Percentiles rank a stretch among this genome's conserved stretches.
phyloP scores from a whole-genome alignment of 176 grass and related monocot genomes.

The Secale cereale region DNA sequence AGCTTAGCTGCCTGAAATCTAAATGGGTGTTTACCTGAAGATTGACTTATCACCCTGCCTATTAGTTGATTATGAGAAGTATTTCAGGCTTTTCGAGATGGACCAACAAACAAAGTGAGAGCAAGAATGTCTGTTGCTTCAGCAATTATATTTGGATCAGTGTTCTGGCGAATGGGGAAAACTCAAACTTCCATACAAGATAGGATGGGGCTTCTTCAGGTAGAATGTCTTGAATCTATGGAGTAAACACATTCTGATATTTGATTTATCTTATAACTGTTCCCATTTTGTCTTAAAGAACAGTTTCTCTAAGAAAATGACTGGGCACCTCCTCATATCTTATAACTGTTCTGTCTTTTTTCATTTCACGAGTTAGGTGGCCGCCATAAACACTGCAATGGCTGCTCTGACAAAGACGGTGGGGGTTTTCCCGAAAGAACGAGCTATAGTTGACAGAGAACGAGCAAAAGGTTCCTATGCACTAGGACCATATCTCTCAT shows the following conservation, averaged over 20 bases:
- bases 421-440: conserved; percentile 93
- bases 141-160: conserved; percentile 95
- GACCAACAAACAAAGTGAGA: conserved; percentile 98
- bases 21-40: neutral
- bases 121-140: conserved; percentile 93
- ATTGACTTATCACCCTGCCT: neutral
- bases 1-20: neutral
- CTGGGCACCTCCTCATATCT: neutral
- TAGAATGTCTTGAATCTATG: conserved; percentile 14
- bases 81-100: conserved; percentile 86
- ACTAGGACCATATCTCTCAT: conserved; percentile 88
- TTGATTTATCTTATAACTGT: neutral
- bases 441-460: conserved; percentile 90
- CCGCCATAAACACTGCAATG: conserved; percentile 99
- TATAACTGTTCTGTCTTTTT: neutral
- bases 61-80: conserved; percentile 22
- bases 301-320: neutral
- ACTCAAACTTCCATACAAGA: conserved; percentile 94
- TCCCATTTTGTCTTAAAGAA: neutral
- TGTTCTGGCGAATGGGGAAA: conserved; percentile 94
- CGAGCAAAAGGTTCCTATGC: conserved; percentile 83
- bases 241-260: neutral
- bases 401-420: conserved; percentile 95
- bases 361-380: conserved; percentile 46
- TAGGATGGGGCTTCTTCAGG: conserved; percentile 95